A percentile compares a stretch with the other conserved stretches of the same genome.
Conservation (phyloP, 352 stramenopile genomes). For the Globisporangium emineosum region DNA sequence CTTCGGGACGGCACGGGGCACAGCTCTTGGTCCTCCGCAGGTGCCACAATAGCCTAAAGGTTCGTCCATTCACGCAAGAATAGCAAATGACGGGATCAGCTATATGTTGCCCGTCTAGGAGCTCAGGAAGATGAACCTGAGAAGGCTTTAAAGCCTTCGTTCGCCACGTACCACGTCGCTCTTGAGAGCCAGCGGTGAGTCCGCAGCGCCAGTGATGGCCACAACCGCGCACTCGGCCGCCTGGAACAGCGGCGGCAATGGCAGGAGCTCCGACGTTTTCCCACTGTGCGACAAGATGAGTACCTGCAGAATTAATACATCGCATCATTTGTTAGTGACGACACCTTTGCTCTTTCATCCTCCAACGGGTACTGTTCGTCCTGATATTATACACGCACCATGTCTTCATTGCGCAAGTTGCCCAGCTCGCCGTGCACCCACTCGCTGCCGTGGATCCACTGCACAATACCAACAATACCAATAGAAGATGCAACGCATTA, state of each 20-base stretch:
- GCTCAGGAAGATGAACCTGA: neutral
- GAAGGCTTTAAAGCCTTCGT: too few species aligned
- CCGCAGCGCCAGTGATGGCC: conserved; percentile 42
- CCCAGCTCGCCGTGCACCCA: conserved; percentile 81
- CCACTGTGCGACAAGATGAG: conserved; percentile 77
- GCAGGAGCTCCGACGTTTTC: conserved; percentile 53
- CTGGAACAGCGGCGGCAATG: conserved; percentile 46
- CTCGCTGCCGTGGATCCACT: conserved; percentile 79
- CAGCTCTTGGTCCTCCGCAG: conserved; percentile 37
- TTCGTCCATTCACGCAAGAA: neutral
- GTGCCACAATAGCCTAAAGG: conserved; percentile 38
- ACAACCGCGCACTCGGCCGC: conserved; percentile 38
- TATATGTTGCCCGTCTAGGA: neutral
- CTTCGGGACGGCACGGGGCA: conserved; percentile 75
- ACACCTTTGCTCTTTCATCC: neutral
- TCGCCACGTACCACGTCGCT: conserved; percentile 36
- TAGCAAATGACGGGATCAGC: neutral
- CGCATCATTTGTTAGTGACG: neutral
- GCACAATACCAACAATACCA: neutral
- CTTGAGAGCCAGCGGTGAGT: conserved; percentile 29
- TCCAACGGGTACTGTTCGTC: too few species aligned
- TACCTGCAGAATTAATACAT: conserved; percentile 24
- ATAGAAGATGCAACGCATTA: too few species aligned
- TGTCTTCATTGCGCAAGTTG: conserved; percentile 51
- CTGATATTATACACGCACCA: conserved; percentile 26